Evolutionary conservation across 2,329 filamentous ascomycete species (phyloP), one percentile per base, ranked within the genome.

Genomic region (Cytospora schulzeri): DNA sequence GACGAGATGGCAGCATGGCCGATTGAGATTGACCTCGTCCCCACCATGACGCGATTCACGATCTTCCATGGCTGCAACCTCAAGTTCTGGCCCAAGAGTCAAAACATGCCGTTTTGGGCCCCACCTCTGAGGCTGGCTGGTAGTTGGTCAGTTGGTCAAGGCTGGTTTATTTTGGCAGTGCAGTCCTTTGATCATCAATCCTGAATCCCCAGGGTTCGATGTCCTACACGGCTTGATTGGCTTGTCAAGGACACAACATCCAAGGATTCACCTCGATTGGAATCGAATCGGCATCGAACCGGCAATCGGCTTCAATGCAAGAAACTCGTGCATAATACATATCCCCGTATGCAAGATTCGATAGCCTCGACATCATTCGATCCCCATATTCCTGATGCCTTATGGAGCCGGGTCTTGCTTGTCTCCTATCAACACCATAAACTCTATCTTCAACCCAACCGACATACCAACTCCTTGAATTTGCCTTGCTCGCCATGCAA

Each of bases 111-210:
- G 24, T 48, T n/a, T n/a, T n/a, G n/a, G 17, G 45, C 45, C 60
- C 29, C 60, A 53, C 60, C 4, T 9, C 14, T n/a, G 48, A 28
- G 15, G 17, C 50, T 28, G 29, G 50, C n/a, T n/a, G n/a, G n/a
- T n/a, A n/a, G n/a, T n/a, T n/a, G n/a, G n/a, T n/a, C 60, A 62
- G 28, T 15, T 15, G 9, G 33, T 35, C 33, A 15, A 35, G 33
- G 33, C 60, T 50, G 60, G 41, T 62, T 62, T 62, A 51, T 62
- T 62, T 62, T 62, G 56, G 54, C 59, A 5, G 24, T 56, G 50
- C 41, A 15, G 26, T 28, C 51, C 52, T 28, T 62, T 38, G 29
- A 56, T 62, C 52, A 50, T 56, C 52, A 54, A 62, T 62, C 52
- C 60, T 62, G 60, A 56, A 51, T 50, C 38, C n/a, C 54, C 35